These are phyloP conservation scores for Ceratocystis albifundus DNA, from an alignment of 2,329 filamentous ascomycete genomes.

Conservation along the genomic window DNA sequence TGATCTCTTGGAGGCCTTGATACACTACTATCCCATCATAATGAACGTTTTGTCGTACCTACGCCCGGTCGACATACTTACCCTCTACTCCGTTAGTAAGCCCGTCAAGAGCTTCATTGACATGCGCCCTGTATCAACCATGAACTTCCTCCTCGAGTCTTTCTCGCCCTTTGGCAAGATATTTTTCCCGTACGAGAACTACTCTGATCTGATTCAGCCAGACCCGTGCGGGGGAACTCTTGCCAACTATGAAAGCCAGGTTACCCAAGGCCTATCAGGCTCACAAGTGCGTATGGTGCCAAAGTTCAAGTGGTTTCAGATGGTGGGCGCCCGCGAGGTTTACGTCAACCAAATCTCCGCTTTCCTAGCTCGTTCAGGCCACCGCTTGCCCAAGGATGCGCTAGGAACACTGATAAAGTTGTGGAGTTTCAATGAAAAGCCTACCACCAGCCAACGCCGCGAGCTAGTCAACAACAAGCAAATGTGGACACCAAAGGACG, in stretches of 20 bases:
- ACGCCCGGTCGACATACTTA: slow-evolving; percentile 44
- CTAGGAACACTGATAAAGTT: slow-evolving; percentile 47
- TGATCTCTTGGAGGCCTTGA: slow-evolving; percentile 37
- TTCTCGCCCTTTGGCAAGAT: slow-evolving; percentile 44
- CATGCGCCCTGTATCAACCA: slow-evolving; percentile 45
- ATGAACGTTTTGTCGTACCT: slow-evolving; percentile 30
- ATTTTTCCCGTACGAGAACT: slow-evolving; percentile 52
- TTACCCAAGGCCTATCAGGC: slow-evolving; percentile 15
- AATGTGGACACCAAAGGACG: slow-evolving; percentile 48
- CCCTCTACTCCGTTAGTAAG: slow-evolving; percentile 52
- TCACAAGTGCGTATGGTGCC: slow-evolving; percentile 43
- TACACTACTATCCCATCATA: slow-evolving; percentile 39
- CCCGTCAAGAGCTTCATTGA: slow-evolving; percentile 51
- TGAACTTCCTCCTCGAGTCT: slow-evolving; percentile 43
- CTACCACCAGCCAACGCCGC: slow-evolving; percentile 44
- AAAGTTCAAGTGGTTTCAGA: slow-evolving; percentile 53
- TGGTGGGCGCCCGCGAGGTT: slow-evolving; percentile 50
- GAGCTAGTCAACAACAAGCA: slow-evolving; percentile 41
- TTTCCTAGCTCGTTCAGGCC: slow-evolving; percentile 46
- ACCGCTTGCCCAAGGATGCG: slow-evolving; percentile 42
- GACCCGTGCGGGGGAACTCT: slow-evolving; percentile 46
- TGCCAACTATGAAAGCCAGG: slow-evolving; percentile 26
- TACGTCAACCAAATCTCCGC: slow-evolving; percentile 52
- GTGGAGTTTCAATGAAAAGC: slow-evolving; percentile 62
- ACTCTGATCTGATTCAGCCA: slow-evolving; percentile 43